Conservation (phyloP, 2,329 filamentous ascomycete species). For the Venturiaceae sp. region DNA sequence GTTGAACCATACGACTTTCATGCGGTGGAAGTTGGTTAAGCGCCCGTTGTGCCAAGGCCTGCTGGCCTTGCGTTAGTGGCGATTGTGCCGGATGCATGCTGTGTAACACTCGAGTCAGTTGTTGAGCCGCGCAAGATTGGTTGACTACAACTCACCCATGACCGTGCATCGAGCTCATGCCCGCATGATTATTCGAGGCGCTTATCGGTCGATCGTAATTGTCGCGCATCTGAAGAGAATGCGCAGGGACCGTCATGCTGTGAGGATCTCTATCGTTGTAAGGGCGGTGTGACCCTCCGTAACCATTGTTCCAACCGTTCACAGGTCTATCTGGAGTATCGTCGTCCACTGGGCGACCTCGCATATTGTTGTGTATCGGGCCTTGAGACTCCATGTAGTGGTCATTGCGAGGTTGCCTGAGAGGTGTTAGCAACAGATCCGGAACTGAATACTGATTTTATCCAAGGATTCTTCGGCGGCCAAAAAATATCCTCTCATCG, state of each 20-base stretch:
- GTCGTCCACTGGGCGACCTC: constrained; percentile 1
- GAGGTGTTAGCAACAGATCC: too few species aligned
- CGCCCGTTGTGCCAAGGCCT: constrained; percentile 45
- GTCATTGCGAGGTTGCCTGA: neutral
- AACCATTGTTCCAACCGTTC: constrained; percentile 3
- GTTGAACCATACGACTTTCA: neutral
- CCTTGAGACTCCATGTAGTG: neutral
- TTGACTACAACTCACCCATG: neutral
- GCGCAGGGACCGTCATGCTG: neutral
- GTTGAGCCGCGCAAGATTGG: neutral
- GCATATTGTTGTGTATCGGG: neutral
- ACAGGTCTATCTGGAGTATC: constrained; percentile 4
- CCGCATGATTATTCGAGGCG: neutral
- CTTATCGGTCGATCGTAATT: constrained; percentile 5
- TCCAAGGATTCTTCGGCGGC: too few species aligned
- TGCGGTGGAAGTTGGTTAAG: constrained; percentile 26
- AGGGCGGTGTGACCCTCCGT: neutral
- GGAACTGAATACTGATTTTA: too few species aligned
- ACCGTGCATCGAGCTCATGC: neutral
- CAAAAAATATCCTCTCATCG: too few species aligned
- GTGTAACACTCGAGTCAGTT: neutral
- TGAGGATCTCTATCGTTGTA: neutral
- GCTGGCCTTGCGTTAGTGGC: constrained; percentile 22
- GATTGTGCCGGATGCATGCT: constrained; percentile 1
- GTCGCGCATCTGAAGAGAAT: constrained; percentile 4